phyloP scores from a whole-genome alignment of 23 red algal species.

The Gracilariopsis chorda region DNA sequence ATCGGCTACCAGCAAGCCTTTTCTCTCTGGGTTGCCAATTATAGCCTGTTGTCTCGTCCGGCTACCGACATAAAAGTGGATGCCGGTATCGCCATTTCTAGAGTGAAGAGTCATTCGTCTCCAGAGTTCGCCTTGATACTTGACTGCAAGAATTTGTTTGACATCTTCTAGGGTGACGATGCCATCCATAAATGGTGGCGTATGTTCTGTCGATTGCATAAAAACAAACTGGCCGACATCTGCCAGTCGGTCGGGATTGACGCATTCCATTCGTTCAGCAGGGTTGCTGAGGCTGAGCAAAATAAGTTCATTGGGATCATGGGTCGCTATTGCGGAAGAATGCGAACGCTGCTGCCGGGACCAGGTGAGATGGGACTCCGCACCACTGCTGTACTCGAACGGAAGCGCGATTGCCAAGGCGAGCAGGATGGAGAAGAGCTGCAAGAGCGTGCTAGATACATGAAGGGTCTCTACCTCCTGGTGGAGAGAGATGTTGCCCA shows the following conservation, averaged over 20 bases:
- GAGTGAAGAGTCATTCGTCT: background rate
- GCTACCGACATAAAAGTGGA: background rate
- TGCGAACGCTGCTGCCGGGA: background rate
- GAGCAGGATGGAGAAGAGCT: background rate
- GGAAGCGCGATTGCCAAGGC: background rate
- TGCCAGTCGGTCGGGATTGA: background rate
- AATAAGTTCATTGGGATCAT: background rate
- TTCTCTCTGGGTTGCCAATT: background rate
- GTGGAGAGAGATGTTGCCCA: background rate
- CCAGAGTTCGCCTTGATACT: background rate
- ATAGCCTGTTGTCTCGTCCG: background rate
- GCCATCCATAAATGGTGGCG: background rate
- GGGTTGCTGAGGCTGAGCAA: background rate
- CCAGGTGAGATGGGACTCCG: background rate
- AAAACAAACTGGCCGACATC: background rate
- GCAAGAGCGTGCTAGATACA: background rate
- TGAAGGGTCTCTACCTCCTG: background rate
- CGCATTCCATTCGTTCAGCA: background rate
- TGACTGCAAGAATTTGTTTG: background rate
- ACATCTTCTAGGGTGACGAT: background rate
- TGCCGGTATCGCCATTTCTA: background rate
- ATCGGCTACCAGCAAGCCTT: background rate
- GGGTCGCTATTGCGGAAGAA: background rate
- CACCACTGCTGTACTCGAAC: slow-evolving; percentile 10
- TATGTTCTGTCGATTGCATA: background rate